These are phyloP conservation scores for Penicillium oxalicum DNA, from an alignment of 2,329 filamentous ascomycete genomes.

Conservation along the genomic window DNA sequence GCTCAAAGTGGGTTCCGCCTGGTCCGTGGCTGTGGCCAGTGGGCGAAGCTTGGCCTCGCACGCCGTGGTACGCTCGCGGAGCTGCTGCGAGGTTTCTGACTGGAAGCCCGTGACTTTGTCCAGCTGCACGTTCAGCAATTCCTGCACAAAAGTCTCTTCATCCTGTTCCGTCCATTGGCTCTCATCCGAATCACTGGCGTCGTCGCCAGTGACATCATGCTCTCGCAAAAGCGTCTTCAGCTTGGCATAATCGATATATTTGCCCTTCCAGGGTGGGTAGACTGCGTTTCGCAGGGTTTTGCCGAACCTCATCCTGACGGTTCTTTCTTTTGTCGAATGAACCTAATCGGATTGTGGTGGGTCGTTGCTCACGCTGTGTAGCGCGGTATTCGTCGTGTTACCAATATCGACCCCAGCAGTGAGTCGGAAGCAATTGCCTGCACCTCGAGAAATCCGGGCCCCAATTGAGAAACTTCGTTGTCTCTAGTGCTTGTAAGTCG, in stretches of 20 bases:
- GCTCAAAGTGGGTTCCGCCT: constrained; percentile 28
- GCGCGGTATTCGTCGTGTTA: neutral
- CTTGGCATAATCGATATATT: constrained; percentile 94
- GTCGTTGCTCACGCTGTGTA: constrained; percentile 5
- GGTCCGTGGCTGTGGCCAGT: constrained; percentile 40
- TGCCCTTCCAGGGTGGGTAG: constrained; percentile 81
- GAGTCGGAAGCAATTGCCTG: too few species aligned
- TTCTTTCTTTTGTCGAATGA: constrained; percentile 19
- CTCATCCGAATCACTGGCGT: constrained; percentile 48
- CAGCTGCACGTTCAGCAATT: constrained; percentile 88
- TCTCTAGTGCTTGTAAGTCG: too few species aligned
- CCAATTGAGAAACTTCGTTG: too few species aligned
- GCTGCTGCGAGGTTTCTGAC: constrained; percentile 68
- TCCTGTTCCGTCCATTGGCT: constrained; percentile 84
- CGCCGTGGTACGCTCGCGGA: constrained; percentile 72
- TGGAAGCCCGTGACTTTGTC: constrained; percentile 94
- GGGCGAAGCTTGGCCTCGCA: constrained; percentile 61
- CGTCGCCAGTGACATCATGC: constrained; percentile 50
- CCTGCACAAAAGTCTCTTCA: constrained; percentile 88
- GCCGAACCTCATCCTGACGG: constrained; percentile 96
- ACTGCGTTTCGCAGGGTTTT: constrained; percentile 74
- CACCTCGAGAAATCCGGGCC: too few species aligned
- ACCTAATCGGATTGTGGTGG: constrained; percentile 5
- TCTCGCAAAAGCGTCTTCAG: constrained; percentile 86
- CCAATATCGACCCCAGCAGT: too few species aligned